Evolutionary conservation across 78 protist genomes (phyloP), one percentile per base, ranked within the genome.

Genomic region (Diacronema lutheri): DNA sequence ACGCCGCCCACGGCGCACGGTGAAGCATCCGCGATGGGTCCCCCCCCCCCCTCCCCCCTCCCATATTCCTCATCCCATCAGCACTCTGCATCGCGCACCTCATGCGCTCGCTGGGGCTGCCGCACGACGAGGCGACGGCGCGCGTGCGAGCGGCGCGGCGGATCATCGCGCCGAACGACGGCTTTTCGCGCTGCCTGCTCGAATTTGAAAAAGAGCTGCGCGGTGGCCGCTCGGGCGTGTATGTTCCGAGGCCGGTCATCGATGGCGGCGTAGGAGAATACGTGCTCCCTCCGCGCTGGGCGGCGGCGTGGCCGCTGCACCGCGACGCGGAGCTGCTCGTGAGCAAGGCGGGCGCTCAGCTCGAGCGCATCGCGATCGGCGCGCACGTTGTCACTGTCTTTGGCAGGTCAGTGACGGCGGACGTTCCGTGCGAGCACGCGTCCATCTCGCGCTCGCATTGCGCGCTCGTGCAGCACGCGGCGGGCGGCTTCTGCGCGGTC

Each of bases 221-320:
- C 31, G 77, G 77, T 56, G 77, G 23, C 56, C 46, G 77, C 19
- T 21, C 56, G 19, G 77, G 77, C 77, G 77, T 69, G 37, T 69
- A 69, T 56, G 50, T 69, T 14, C 77, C 77, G 50, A 3, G 50
- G 16, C 16, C 50, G 50, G 7, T 7, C 50, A 7, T 7, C 16
- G 16, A 9, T 7, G 50, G 50, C 50, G 50, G 16, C 50, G 50
- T 9, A 7, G 50, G 50, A 3, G 50, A 7, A 3, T 44, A 9
- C 50, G 50, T 7, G 50, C 50, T 44, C 16, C 50, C 50, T 3
- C 50, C 50, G 50, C 16, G 16, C 16, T 44, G 50, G 50, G 50
- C 50, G 50, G 50, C 50, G 50, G 16, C 50, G 50, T 3, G 16
- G 50, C 50, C 50, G 50, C 50, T 3, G 50, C 50, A 3, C 16